These are phyloP conservation scores for Malassezia arunalokei DNA, from an alignment of 1,284 basidiomycete genomes.

Conservation along the genomic window DNA sequence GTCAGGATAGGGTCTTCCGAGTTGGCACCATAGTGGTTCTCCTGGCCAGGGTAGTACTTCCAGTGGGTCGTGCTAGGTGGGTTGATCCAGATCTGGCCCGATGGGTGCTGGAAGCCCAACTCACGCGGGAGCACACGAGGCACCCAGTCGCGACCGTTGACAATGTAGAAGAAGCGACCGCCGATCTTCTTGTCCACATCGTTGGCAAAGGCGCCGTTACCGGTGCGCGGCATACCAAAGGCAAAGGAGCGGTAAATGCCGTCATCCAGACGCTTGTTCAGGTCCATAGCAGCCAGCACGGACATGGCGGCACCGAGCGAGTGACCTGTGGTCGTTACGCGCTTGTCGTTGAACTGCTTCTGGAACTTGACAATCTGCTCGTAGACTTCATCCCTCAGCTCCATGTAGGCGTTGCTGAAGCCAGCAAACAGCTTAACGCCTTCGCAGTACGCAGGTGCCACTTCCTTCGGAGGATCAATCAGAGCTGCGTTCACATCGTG, in stretches of 20 bases:
- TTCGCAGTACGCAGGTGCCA: slow-evolving; percentile 12
- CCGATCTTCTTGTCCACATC: slow-evolving; percentile 22
- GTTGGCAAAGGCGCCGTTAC: slow-evolving; percentile 24
- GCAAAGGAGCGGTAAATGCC: slow-evolving; percentile 17
- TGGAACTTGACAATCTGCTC: slow-evolving; percentile 20
- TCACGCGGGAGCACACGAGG: slow-evolving; percentile 21
- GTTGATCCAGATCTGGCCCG: slow-evolving; percentile 35
- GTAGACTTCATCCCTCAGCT: slow-evolving; percentile 21
- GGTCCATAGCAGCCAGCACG: slow-evolving; percentile 27
- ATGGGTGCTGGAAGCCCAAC: slow-evolving; percentile 23
- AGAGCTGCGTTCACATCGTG: slow-evolving; percentile 24
- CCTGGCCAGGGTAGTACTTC: slow-evolving; percentile 28
- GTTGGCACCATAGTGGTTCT: slow-evolving; percentile 28
- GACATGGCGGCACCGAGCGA: slow-evolving; percentile 32
- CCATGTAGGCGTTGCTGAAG: slow-evolving; percentile 30
- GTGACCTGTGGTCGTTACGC: slow-evolving; percentile 25
- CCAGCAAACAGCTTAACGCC: slow-evolving; percentile 21
- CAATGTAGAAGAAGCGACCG: slow-evolving; percentile 23
- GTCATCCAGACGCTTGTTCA: slow-evolving; percentile 20
- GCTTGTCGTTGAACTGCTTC: slow-evolving; percentile 13
- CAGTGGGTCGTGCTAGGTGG: slow-evolving; percentile 20
- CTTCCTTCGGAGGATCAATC: slow-evolving; percentile 16
- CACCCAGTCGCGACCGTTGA: slow-evolving; percentile 26
- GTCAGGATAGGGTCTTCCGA: slow-evolving; percentile 14
- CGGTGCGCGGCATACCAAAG: slow-evolving; percentile 28